Evolutionary conservation across 1,284 basidiomycete species (phyloP).

Genomic region (Erythrobasidium hasegawianum): DNA sequence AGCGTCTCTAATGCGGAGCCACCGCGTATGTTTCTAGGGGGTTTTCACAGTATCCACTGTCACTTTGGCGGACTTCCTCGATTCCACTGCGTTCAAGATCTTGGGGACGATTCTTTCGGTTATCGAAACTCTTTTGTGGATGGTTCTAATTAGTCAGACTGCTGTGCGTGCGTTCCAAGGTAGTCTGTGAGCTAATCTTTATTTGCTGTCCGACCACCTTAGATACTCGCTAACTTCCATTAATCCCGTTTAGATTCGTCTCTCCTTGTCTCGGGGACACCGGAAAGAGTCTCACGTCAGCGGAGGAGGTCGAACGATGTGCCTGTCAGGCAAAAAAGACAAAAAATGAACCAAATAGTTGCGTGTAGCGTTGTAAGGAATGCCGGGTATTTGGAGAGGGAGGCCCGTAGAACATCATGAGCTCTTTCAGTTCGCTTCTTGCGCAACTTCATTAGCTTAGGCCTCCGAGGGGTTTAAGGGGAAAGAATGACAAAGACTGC

Average conservation of each 20-base stretch:
- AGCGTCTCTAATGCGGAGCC: conserved; percentile 1
- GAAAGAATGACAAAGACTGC: conserved; percentile 1
- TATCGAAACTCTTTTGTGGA: conserved; percentile 1
- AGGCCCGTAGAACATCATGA: not conserved
- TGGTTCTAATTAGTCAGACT: not conserved
- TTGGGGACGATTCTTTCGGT: conserved; percentile 56
- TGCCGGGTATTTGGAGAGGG: not conserved
- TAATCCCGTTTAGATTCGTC: not conserved
- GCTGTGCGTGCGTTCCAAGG: not conserved
- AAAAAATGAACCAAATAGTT: not conserved
- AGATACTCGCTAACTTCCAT: conserved; percentile 1
- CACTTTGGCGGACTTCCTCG: conserved; percentile 55
- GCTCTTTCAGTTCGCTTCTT: not conserved
- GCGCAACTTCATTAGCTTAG: not conserved
- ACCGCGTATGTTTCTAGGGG: conserved; percentile 41
- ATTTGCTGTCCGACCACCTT: conserved; percentile 1
- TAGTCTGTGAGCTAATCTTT: not conserved
- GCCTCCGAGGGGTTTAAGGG: not conserved
- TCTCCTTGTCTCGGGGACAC: not conserved
- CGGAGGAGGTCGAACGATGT: conserved; percentile 1
- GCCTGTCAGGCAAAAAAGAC: not conserved
- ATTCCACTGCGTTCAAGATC: conserved; percentile 56
- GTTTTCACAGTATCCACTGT: conserved; percentile 65
- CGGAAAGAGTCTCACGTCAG: not conserved
- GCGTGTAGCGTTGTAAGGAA: not conserved